Conservation (phyloP, 805 yeast species). For the Nakazawaea wickerhamii region DNA sequence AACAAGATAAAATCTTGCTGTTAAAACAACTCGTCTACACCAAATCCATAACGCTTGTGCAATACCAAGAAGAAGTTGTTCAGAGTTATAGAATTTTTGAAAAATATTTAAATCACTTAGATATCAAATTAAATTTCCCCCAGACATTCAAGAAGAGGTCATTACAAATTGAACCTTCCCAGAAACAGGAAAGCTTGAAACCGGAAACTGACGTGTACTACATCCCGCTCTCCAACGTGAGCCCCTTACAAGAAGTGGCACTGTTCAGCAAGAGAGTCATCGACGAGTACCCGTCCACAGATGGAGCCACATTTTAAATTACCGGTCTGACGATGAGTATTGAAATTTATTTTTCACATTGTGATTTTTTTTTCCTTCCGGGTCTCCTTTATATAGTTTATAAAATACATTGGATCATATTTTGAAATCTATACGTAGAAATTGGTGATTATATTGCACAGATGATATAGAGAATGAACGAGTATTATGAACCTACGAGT, state of each 20-base stretch:
- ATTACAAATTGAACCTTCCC: constrained; percentile 6
- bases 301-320: too few species aligned
- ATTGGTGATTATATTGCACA: too few species aligned
- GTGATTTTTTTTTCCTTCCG: too few species aligned
- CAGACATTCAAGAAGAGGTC: constrained; percentile 11
- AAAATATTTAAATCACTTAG: constrained; percentile 8
- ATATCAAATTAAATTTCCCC: constrained; percentile 11
- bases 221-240: constrained; percentile 7
- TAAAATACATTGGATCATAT: too few species aligned
- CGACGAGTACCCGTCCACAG: constrained; percentile 1
- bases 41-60: background rate
- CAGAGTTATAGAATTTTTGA: constrained; percentile 1
- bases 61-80: background rate
- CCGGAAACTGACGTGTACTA: constrained; percentile 9
- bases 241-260: constrained; percentile 8
- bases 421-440: too few species aligned
- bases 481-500: background rate
- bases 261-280: constrained; percentile 5
- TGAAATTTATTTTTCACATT: too few species aligned
- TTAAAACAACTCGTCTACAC: constrained; percentile 5
- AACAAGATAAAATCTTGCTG: background rate
- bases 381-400: too few species aligned
- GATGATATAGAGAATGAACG: background rate
- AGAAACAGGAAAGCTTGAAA: constrained; percentile 10
- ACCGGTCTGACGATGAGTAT: too few species aligned